Evolutionary conservation across 177 flowering plant genomes (phyloP).

Genomic region (Telopea speciosissima): DNA sequence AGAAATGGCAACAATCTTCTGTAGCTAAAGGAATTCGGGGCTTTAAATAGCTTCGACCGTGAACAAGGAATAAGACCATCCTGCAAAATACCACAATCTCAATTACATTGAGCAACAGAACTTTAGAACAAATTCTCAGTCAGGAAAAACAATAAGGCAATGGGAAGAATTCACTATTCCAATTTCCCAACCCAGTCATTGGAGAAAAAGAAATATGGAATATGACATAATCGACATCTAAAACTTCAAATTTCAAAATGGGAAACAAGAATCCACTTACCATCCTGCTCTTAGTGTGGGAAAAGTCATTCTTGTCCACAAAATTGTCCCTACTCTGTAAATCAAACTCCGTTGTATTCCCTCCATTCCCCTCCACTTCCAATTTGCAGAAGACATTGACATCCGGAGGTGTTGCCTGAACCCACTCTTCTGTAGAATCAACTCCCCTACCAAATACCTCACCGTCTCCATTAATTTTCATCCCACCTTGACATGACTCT

Average conservation of each 20-base stretch:
- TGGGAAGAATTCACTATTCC: not conserved
- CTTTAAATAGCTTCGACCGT: slow-evolving; percentile 35
- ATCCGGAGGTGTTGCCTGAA: slow-evolving; percentile 26
- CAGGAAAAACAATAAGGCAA: not conserved
- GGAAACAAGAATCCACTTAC: not conserved
- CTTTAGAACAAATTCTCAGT: not conserved
- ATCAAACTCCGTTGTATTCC: not conserved
- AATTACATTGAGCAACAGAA: not conserved
- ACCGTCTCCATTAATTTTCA: slow-evolving; percentile 1
- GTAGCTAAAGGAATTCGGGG: slow-evolving; percentile 49
- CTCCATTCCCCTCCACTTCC: not conserved
- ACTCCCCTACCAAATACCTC: not conserved
- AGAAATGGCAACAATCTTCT: slow-evolving; percentile 70
- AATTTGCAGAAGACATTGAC: slow-evolving; percentile 11
- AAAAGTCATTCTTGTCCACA: not conserved
- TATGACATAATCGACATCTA: not conserved
- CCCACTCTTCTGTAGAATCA: slow-evolving; percentile 1
- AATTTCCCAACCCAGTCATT: not conserved
- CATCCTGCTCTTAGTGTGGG: not conserved
- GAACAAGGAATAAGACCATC: slow-evolving; percentile 36
- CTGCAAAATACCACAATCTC: slow-evolving; percentile 2
- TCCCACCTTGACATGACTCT: not conserved
- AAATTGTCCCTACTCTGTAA: not conserved
- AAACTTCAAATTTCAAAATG: not conserved
- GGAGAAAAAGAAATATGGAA: not conserved